Conservation (phyloP, 345 rosid species). For the Cardamine resedifolia region DNA sequence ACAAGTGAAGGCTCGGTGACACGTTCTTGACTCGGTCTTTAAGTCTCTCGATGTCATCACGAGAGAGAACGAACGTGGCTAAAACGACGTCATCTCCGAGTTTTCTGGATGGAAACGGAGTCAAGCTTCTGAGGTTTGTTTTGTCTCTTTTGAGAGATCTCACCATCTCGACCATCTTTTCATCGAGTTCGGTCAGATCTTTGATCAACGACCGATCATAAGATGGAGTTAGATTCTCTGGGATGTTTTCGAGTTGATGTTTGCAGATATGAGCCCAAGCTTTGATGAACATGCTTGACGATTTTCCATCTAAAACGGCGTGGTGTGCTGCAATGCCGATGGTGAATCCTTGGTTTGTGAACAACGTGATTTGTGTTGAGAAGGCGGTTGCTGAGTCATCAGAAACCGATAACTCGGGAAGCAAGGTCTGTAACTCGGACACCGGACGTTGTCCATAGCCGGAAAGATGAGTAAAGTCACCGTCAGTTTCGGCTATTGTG, state of each 20-base stretch:
- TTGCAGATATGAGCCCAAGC: constrained; percentile 44
- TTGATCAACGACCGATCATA: constrained; percentile 32
- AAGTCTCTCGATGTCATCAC: constrained; percentile 31
- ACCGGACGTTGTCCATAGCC: constrained; percentile 9
- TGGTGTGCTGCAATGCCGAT: constrained; percentile 35
- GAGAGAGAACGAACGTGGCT: constrained; percentile 37
- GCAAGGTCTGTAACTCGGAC: constrained; percentile 16
- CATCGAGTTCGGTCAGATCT: constrained; percentile 25
- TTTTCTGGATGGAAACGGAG: background rate
- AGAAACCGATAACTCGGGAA: constrained; percentile 12
- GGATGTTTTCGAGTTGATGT: constrained; percentile 1
- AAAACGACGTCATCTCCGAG: constrained; percentile 19
- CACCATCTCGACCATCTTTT: constrained; percentile 2
- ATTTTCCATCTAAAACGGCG: constrained; percentile 34
- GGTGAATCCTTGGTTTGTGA: constrained; percentile 38
- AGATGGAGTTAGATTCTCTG: constrained; percentile 26
- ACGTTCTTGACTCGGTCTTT: constrained; percentile 9
- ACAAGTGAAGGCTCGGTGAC: constrained; percentile 24
- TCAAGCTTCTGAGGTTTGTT: constrained; percentile 22
- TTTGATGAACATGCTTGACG: constrained; percentile 29
- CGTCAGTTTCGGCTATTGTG: constrained; percentile 30
- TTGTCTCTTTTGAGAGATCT: background rate
- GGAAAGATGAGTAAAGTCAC: constrained; percentile 30
- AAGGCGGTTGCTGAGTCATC: constrained; percentile 21
- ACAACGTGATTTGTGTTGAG: constrained; percentile 40